Conservation (phyloP, 1,284 basidiomycete species). For the Microbotryum saponariae region DNA sequence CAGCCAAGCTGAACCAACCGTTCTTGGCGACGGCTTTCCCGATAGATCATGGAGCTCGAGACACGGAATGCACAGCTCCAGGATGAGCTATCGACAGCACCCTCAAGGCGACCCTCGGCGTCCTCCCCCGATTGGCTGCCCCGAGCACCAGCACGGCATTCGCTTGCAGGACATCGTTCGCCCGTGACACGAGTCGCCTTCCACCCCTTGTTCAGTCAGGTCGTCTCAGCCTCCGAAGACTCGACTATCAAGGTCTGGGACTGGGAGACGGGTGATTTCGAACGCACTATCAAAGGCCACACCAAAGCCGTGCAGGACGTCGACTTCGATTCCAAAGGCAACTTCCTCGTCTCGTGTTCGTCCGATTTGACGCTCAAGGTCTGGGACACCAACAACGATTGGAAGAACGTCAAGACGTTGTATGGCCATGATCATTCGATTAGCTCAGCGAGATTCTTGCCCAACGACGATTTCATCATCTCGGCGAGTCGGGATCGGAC, state of each 20-base stretch:
- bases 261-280: slow-evolving; percentile 89
- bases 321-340: slow-evolving; percentile 78
- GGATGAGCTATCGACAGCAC: slow-evolving; percentile 57
- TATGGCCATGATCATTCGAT: slow-evolving; percentile 87
- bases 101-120: slow-evolving; percentile 55
- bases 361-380: slow-evolving; percentile 83
- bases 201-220: slow-evolving; percentile 73
- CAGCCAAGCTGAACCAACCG: not conserved
- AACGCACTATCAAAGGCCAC: slow-evolving; percentile 83
- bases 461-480: slow-evolving; percentile 71
- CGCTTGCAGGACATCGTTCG: slow-evolving; percentile 69
- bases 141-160: slow-evolving; percentile 66
- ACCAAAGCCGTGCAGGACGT: slow-evolving; percentile 80
- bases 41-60: slow-evolving; percentile 81
- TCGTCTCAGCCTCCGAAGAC: slow-evolving; percentile 81
- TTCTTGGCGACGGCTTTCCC: not conserved
- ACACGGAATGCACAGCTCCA: slow-evolving; percentile 63
- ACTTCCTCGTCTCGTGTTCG: slow-evolving; percentile 74
- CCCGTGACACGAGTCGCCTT: slow-evolving; percentile 72
- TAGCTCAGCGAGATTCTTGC: slow-evolving; percentile 73
- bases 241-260: slow-evolving; percentile 87
- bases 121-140: slow-evolving; percentile 73
- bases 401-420: slow-evolving; percentile 77
- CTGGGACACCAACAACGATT: slow-evolving; percentile 82
- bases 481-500: slow-evolving; percentile 80